Conservation (phyloP, 2,329 filamentous ascomycete species). For the Cercospora sojina region DNA sequence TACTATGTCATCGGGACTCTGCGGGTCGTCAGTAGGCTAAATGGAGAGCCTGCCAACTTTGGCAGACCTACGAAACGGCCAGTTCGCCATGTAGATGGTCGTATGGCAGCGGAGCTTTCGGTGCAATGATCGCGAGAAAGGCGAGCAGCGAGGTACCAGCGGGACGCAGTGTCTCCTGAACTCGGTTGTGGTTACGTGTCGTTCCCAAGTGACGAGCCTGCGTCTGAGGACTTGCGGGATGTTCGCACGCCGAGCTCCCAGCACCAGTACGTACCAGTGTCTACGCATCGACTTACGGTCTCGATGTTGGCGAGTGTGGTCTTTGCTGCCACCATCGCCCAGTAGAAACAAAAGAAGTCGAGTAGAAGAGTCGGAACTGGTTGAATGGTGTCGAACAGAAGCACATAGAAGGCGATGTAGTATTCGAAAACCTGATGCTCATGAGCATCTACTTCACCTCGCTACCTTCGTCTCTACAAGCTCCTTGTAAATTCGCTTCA, state of each 20-base stretch:
- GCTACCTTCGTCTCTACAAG: conserved; percentile 63
- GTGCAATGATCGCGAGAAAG: neutral
- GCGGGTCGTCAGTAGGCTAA: neutral
- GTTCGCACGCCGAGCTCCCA: neutral
- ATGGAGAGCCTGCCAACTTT: neutral
- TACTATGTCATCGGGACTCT: neutral
- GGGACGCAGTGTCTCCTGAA: neutral
- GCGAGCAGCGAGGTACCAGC: neutral
- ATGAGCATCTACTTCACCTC: neutral
- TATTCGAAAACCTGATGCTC: neutral
- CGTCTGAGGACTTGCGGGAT: neutral
- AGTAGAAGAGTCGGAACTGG: neutral
- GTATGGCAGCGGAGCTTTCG: neutral
- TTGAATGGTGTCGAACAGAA: neutral
- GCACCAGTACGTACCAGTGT: neutral
- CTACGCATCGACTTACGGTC: neutral
- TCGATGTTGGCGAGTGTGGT: neutral
- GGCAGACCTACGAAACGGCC: neutral
- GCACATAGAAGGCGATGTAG: neutral
- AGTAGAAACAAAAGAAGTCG: neutral
- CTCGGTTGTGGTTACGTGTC: neutral
- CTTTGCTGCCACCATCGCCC: neutral
- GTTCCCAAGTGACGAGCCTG: too few relatives aligned
- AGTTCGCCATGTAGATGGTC: neutral
- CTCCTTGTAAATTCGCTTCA: conserved; percentile 96